Base-by-base conservation (phyloP, 208 protist genomes). In the Crithidia thermophila region DNA sequence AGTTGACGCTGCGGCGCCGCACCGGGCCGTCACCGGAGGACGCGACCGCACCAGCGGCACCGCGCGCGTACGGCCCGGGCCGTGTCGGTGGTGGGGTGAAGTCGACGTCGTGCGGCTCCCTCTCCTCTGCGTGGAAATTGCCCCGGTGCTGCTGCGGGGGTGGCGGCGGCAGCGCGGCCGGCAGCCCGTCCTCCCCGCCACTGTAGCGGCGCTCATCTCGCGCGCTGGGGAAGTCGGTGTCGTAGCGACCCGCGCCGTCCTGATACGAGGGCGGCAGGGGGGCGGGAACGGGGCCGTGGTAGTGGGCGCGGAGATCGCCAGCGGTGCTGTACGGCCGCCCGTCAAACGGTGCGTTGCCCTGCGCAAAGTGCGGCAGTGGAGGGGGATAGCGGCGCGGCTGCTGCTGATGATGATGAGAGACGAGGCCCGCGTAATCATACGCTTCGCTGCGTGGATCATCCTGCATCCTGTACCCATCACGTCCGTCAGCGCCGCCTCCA, bases 1-100 rank as follows among this genome's bases (percentile, higher is more conserved):
- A 59, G 50, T 66, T 66, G 7, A 61, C 46, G 50, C 30, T 73
- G 58, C 50, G 58, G 14, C 37, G 27, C 8, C 58, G 67, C 37
- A 20, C 39, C 34, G 31, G 25, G n/a, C 39, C 50, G 21, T 55
- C 67, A 8, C 34, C 6, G 13, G 50, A 55, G 1, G 50, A 39
- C 16, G 57, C n/a, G 16, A 51, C 28, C 7, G 9, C 52, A 5
- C 4, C 43, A 4, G 30, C 18, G 4, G 16, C 43, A 51, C 27
- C n/a, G 42, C 57, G 57, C 40, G 43, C 21, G 1, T 27, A 16
- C 16, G 43, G 18, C 4, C 4, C 28, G 4, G 42, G 42, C 4
- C 42, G 4, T 30, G 57, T 50, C 4, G 56, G 43, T 0, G 42
- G 57, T 3, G 42, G 57, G 0, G 57, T 51, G 30, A 51, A 51